Base-by-base conservation (phyloP, 352 stramenopile species). In the Aphanomyces stellatus region DNA sequence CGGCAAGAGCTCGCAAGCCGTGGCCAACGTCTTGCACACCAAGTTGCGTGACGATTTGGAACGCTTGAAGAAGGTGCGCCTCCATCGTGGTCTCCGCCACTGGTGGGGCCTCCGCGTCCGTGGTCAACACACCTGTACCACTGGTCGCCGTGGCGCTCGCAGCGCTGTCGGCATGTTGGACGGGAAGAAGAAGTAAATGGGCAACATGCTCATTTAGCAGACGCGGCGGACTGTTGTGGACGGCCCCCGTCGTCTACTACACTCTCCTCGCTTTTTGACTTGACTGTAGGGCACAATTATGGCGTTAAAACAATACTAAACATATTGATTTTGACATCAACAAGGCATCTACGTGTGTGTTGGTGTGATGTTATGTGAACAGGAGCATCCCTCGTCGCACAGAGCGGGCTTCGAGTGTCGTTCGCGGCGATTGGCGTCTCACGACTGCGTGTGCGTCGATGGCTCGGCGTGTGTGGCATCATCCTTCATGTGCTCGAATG, bases 41-140 rank as follows among this genome's bases (percentile, higher is more conserved):
- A 99, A 98, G 82, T 93, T 99, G 74, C 96, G 97, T 88, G 96
- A 99, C 73, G 96, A 99, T 89, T 91, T 99, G 71, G 97, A 99
- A 82, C 87, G 96, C 75, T 85, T 99, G 74, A 99, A 99, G 93
- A 99, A 99, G 92, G 99, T 99, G 79, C 73, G 73, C 78, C 93
- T 91, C 73, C 96, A 99, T 89, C 96, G 97, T 93, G 97, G 97
- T 99, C 89, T 99, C 67, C 95, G 97, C 88, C 97, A 99, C 91
- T 99, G 97, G 93, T 99, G 97, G 97, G 96, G 96, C 74, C 88
- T 99, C 81, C 96, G 98, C 77, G 97, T 99, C 69, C 95, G 97
- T 89, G 97, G 97, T 76, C 97, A 99, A 90, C 97, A 99, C 96
- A 99, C 97, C 78, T 99, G 98, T 89, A 99, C 97, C 78, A 99